These are phyloP conservation scores for Ogataea nitratoaversa DNA, from an alignment of 805 yeast genomes.

Conservation along the genomic window DNA sequence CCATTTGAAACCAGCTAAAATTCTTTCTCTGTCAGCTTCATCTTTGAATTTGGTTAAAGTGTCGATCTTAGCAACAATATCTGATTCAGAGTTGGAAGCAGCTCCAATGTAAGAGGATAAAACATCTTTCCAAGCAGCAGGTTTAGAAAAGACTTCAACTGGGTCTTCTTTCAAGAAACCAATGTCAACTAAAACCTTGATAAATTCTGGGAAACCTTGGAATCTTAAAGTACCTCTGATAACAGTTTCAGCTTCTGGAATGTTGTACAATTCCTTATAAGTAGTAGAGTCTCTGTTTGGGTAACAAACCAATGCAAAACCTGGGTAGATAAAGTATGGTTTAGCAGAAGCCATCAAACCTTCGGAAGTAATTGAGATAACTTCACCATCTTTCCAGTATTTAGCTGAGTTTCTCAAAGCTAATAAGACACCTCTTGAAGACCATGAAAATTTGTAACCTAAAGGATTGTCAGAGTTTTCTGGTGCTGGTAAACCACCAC, in stretches of 20 bases:
- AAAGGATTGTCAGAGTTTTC: constrained; percentile 96
- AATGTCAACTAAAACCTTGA: constrained; percentile 89
- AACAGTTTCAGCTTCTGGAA: constrained; percentile 96
- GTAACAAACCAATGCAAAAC: constrained; percentile 89
- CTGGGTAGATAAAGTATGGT: constrained; percentile 95
- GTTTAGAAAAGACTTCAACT: constrained; percentile 50
- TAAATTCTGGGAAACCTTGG: constrained; percentile 98
- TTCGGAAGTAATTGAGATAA: constrained; percentile 76
- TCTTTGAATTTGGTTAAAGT: constrained; percentile 76
- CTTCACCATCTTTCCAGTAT: constrained; percentile 81
- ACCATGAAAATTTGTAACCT: constrained; percentile 99
- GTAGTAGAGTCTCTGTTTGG: constrained; percentile 98
- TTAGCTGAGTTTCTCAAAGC: constrained; percentile 93
- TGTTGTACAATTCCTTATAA: constrained; percentile 84
- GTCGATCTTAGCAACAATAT: constrained; percentile 70
- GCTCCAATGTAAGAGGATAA: constrained; percentile 73
- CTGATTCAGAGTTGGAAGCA: constrained; percentile 62
- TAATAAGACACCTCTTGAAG: constrained; percentile 94
- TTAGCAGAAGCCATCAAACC: constrained; percentile 93
- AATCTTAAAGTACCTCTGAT: constrained; percentile 95
- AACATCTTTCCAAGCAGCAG: constrained; percentile 85
- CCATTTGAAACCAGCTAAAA: constrained; percentile 88
- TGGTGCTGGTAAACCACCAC: constrained; percentile 99
- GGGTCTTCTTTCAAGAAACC: constrained; percentile 85
- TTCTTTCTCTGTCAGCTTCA: constrained; percentile 79